Percentiles rank a stretch among this genome's conserved stretches.
Evolutionary conservation across 345 rosid genomes (phyloP).

Genomic region (Citrus inodora): DNA sequence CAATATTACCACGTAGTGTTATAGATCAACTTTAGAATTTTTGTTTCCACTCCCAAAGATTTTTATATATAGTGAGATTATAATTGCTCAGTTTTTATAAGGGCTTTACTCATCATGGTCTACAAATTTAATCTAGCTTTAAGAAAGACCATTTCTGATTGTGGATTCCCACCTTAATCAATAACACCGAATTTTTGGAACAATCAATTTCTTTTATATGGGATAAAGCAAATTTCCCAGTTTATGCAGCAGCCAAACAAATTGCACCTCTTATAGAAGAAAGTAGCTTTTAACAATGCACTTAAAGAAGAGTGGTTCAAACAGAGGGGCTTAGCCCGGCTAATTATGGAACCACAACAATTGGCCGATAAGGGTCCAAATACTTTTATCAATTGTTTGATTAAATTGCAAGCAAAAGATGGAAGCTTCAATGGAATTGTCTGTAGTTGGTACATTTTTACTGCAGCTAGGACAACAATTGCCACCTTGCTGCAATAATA

Average conservation of each 20-base stretch:
- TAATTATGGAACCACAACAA: neutral
- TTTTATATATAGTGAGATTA: no score
- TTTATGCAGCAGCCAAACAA: neutral
- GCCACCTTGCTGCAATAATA: constrained; percentile 4
- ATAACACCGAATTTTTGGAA: neutral
- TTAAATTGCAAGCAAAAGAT: constrained; percentile 27
- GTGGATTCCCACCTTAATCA: neutral
- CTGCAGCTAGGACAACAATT: constrained; percentile 3
- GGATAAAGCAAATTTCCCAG: neutral
- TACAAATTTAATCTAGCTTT: neutral
- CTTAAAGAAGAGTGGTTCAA: neutral
- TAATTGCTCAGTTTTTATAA: no score
- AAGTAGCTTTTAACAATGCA: neutral
- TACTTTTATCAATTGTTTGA: constrained; percentile 5
- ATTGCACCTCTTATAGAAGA: neutral
- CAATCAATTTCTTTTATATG: neutral
- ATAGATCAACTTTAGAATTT: no score
- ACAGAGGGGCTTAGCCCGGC: neutral
- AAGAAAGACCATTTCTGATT: neutral
- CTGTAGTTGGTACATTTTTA: neutral
- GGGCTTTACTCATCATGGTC: neutral
- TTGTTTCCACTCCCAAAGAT: no score
- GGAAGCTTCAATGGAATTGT: neutral
- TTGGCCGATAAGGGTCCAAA: neutral
- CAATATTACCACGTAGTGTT: no score